Percentiles rank a stretch among this genome's conserved stretches.
These are phyloP conservation scores for Symbiodinium pilosum DNA, from an alignment of 73 alveolate species.

Conservation along the genomic window DNA sequence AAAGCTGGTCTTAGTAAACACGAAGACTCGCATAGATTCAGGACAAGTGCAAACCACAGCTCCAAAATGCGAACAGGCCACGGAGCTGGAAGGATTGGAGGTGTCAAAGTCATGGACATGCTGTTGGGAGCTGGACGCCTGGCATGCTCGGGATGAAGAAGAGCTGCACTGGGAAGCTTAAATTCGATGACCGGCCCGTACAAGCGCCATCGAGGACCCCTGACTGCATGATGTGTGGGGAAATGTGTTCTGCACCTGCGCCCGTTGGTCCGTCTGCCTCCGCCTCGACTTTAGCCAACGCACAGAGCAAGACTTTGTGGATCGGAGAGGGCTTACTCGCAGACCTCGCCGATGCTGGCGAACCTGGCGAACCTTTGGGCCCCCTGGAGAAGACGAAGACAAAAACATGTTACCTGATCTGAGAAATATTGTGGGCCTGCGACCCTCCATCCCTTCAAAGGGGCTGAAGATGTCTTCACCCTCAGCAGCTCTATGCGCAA, in stretches of 20 bases:
- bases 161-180: background rate
- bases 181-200: no score
- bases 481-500: background rate
- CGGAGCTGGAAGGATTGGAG: conserved; percentile 10
- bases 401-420: background rate
- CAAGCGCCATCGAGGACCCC: no score
- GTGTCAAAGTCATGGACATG: background rate
- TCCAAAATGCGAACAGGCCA: background rate
- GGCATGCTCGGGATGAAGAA: background rate
- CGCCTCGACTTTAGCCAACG: background rate
- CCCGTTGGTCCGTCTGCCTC: background rate
- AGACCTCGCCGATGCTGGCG: background rate
- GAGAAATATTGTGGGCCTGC: background rate
- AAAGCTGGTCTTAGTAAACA: background rate
- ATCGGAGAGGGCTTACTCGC: background rate
- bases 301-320: background rate
- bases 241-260: background rate
- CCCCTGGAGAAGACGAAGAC: background rate
- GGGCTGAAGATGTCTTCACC: background rate
- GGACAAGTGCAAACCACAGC: no score
- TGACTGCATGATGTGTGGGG: background rate
- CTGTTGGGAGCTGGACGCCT: background rate
- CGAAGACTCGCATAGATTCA: no score
- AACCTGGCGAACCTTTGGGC: background rate
- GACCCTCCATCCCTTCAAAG: background rate